These are phyloP conservation scores for Fonsecaea erecta DNA, from an alignment of 2,329 filamentous ascomycete species.

Conservation along the genomic window DNA sequence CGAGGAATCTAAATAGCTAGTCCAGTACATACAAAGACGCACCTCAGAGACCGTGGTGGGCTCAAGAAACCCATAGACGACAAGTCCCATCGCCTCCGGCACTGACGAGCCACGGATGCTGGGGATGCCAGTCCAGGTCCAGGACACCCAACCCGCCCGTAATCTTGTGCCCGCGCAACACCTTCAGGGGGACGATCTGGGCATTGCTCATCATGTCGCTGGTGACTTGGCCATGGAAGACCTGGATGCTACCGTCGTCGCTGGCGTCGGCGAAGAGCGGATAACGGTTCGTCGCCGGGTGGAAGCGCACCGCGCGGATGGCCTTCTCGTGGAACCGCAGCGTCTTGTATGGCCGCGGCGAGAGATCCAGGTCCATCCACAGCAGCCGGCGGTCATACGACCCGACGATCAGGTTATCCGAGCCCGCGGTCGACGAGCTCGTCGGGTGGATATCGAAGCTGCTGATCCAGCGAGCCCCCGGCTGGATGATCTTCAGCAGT, in stretches of 20 bases:
- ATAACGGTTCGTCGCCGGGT: constrained; percentile 68
- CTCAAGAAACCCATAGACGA: constrained; percentile 75
- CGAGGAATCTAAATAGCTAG: too few relatives aligned
- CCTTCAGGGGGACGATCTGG: constrained; percentile 93
- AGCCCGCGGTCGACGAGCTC: constrained; percentile 85
- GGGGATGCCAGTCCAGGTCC: constrained; percentile 94
- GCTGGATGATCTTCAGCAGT: constrained; percentile 89
- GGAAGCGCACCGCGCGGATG: constrained; percentile 86
- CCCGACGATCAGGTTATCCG: constrained; percentile 91
- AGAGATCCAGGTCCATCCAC: constrained; percentile 96
- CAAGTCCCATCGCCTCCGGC: constrained; percentile 93
- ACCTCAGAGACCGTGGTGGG: not conserved
- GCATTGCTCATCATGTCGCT: constrained; percentile 95
- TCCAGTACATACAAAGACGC: too few relatives aligned
- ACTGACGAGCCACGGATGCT: constrained; percentile 90
- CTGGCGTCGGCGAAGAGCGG: constrained; percentile 93
- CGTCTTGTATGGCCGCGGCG: constrained; percentile 89
- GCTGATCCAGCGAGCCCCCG: constrained; percentile 92
- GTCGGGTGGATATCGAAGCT: constrained; percentile 87
- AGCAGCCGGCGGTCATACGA: constrained; percentile 92
- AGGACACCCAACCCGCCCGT: constrained; percentile 80
- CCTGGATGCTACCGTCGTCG: constrained; percentile 91
- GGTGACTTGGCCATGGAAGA: constrained; percentile 96
- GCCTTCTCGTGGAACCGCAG: constrained; percentile 93
- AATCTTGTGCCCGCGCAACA: constrained; percentile 86